Conservation (phyloP, 2,329 filamentous ascomycete genomes). For the Chrysosporium keratinophilum region DNA sequence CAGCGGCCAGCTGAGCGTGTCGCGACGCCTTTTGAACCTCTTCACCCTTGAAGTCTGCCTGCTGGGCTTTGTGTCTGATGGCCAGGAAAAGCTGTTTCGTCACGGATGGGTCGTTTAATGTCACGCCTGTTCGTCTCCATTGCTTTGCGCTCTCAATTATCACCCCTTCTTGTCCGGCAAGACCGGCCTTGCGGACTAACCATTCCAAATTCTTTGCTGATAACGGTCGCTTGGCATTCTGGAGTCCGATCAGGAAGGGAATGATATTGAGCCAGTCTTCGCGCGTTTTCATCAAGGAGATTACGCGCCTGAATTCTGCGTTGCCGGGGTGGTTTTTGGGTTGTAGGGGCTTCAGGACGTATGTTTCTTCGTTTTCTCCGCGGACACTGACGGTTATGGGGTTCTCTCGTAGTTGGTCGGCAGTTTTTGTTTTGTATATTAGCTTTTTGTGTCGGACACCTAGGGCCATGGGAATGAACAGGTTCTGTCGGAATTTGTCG, state of each 20-base stretch:
- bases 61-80: constrained; percentile 29
- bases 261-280: constrained; percentile 34
- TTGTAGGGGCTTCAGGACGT: constrained; percentile 31
- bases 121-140: constrained; percentile 28
- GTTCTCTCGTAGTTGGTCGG: constrained; percentile 29
- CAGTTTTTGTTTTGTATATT: constrained; percentile 32
- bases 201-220: constrained; percentile 24
- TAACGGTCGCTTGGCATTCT: constrained; percentile 23
- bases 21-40: constrained; percentile 23
- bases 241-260: constrained; percentile 33
- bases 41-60: constrained; percentile 27
- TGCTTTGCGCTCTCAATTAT: constrained; percentile 32
- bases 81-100: constrained; percentile 30
- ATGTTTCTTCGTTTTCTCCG: constrained; percentile 27
- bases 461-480: constrained; percentile 37
- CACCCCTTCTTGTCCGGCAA: constrained; percentile 27
- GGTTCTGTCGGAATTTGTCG: constrained; percentile 33
- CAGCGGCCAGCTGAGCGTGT: constrained; percentile 28
- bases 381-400: constrained; percentile 34
- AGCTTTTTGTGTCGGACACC: constrained; percentile 29
- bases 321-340: constrained; percentile 26
- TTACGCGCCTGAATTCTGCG: constrained; percentile 23
- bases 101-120: constrained; percentile 23
- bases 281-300: constrained; percentile 30
- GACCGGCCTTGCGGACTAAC: constrained; percentile 31